These are phyloP conservation scores for Aureobasidium sp. DNA, from an alignment of 2,329 filamentous ascomycete species.

Conservation along the genomic window DNA sequence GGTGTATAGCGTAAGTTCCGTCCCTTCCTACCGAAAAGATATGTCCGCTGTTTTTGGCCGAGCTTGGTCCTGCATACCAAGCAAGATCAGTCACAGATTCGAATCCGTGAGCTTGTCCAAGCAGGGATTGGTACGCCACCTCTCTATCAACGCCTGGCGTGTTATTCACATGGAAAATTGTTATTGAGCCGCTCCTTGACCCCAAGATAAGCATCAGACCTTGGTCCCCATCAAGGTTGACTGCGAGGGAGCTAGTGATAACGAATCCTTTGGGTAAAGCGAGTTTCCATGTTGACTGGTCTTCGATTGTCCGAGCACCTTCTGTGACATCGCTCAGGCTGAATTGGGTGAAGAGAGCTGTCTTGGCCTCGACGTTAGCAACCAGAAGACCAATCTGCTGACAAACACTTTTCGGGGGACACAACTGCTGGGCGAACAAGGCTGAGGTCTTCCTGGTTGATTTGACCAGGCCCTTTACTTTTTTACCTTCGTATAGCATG, in stretches of 20 bases:
- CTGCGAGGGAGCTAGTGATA: constrained; percentile 41
- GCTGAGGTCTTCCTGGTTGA: constrained; percentile 34
- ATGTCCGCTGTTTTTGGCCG: constrained; percentile 28
- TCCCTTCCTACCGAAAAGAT: constrained; percentile 70
- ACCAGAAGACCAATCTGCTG: constrained; percentile 27
- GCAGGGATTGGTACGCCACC: not conserved
- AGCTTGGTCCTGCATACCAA: constrained; percentile 19
- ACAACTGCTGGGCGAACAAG: constrained; percentile 26
- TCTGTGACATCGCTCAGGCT: not conserved
- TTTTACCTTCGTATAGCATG: constrained; percentile 27
- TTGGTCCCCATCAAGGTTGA: not conserved
- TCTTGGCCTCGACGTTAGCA: constrained; percentile 30
- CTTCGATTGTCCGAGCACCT: not conserved
- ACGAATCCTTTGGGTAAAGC: constrained; percentile 37
- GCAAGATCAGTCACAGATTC: constrained; percentile 63
- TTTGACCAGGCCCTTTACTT: constrained; percentile 23
- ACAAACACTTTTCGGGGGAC: not conserved
- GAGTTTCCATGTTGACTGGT: constrained; percentile 7
- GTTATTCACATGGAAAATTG: constrained; percentile 25
- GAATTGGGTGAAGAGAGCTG: constrained; percentile 18
- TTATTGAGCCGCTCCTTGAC: constrained; percentile 47
- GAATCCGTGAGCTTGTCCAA: constrained; percentile 36
- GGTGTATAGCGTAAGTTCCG: constrained; percentile 62
- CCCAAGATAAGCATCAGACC: constrained; percentile 36
- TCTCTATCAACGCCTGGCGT: not conserved